Conservation (phyloP, 2,329 filamentous ascomycete species). For the Dactylellina parvicollis region DNA sequence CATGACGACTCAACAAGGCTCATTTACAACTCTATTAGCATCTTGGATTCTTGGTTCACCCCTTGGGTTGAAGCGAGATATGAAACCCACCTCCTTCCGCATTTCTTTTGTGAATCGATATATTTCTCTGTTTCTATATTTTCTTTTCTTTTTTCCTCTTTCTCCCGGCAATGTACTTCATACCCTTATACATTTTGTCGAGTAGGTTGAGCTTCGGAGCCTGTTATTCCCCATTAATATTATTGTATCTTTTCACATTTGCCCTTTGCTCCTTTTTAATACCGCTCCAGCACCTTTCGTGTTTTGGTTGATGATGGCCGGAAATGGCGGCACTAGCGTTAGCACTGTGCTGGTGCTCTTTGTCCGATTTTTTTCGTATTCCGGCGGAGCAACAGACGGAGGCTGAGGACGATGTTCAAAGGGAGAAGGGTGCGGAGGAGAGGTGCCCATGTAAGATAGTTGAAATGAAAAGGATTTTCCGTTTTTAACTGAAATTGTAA, state of each 20-base stretch:
- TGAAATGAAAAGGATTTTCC: slow-evolving; percentile 54
- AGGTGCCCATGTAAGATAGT: slow-evolving; percentile 48
- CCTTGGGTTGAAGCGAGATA: slow-evolving; percentile 13
- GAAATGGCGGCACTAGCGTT: too few relatives aligned
- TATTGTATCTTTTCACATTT: slow-evolving; percentile 43
- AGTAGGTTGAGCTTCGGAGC: slow-evolving; percentile 54
- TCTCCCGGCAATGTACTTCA: slow-evolving; percentile 53
- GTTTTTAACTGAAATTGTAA: neutral
- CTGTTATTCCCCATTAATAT: slow-evolving; percentile 54
- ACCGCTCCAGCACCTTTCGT: slow-evolving; percentile 57
- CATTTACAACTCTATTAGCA: slow-evolving; percentile 27
- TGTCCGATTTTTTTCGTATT: slow-evolving; percentile 30
- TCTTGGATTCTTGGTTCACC: slow-evolving; percentile 24
- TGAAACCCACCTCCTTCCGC: slow-evolving; percentile 37
- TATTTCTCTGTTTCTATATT: slow-evolving; percentile 55
- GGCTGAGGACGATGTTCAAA: slow-evolving; percentile 36
- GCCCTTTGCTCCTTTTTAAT: slow-evolving; percentile 48
- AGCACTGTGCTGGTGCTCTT: too few relatives aligned
- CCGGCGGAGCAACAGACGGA: slow-evolving; percentile 31
- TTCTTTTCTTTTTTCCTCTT: slow-evolving; percentile 39
- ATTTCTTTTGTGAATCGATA: slow-evolving; percentile 54
- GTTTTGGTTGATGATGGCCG: slow-evolving; percentile 23
- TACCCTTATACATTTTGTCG: slow-evolving; percentile 55
- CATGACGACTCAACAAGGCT: slow-evolving; percentile 21
- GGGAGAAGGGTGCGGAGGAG: slow-evolving; percentile 9